Evolutionary conservation across 2,329 filamentous ascomycete genomes (phyloP).

Genomic region (Aspergillus pseudotamarii): DNA sequence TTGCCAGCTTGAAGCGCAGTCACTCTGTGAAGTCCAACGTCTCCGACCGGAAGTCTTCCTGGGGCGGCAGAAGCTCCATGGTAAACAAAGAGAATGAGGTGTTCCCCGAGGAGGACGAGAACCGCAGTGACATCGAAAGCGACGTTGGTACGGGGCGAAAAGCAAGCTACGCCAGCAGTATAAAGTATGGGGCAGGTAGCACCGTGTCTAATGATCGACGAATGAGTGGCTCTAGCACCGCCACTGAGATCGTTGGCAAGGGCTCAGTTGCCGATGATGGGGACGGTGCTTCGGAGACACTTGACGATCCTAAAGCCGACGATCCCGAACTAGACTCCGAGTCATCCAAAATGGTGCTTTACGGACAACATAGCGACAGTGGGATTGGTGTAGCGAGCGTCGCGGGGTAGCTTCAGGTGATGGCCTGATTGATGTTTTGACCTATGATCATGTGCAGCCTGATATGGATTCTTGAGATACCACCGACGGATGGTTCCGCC

Average conservation of each 20-base stretch:
- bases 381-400: slow-evolving; percentile 29
- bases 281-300: slow-evolving; percentile 8
- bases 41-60: slow-evolving; percentile 68
- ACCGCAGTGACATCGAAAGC: slow-evolving; percentile 48
- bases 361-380: slow-evolving; percentile 33
- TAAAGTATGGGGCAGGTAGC: slow-evolving; percentile 44
- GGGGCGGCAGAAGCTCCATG: slow-evolving; percentile 57
- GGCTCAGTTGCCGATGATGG: slow-evolving; percentile 4
- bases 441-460: slow-evolving; percentile 4
- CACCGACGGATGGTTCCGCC: slow-evolving; percentile 3
- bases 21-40: slow-evolving; percentile 73
- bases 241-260: slow-evolving; percentile 35
- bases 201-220: slow-evolving; percentile 42
- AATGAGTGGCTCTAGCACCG: slow-evolving; percentile 45
- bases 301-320: slow-evolving; percentile 20
- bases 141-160: slow-evolving; percentile 53
- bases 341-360: slow-evolving; percentile 32
- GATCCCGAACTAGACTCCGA: slow-evolving; percentile 23
- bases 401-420: slow-evolving; percentile 11
- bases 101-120: slow-evolving; percentile 66
- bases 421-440: not conserved
- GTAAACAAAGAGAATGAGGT: slow-evolving; percentile 65
- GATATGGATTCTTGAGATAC: slow-evolving; percentile 7
- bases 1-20: slow-evolving; percentile 70
- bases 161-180: slow-evolving; percentile 47